A percentile compares a stretch with the other conserved stretches of the same genome.
These are phyloP conservation scores for Crucihimalaya himalaica DNA, from an alignment of 345 rosid genomes.

Conservation along the genomic window DNA sequence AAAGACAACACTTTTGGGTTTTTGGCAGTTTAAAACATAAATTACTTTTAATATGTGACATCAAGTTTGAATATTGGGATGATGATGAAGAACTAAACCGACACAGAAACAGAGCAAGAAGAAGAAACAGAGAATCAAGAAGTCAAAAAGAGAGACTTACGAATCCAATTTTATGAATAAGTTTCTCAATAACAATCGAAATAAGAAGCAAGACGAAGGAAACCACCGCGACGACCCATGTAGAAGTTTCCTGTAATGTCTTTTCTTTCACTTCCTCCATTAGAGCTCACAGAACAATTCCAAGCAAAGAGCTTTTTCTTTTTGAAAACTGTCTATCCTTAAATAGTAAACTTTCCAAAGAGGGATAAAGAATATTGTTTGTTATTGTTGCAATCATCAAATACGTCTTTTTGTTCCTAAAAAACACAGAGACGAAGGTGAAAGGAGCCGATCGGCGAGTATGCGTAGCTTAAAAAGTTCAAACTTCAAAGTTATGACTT, in stretches of 20 bases:
- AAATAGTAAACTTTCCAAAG: no score
- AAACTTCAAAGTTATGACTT: constrained; percentile 24
- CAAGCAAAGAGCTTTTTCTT: no score
- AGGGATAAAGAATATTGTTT: not conserved
- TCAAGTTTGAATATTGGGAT: not conserved
- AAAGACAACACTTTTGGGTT: not conserved
- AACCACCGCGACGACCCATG: constrained; percentile 87
- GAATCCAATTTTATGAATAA: constrained; percentile 47
- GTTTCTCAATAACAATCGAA: constrained; percentile 58
- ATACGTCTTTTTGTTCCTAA: not conserved
- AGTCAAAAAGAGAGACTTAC: constrained; percentile 25
- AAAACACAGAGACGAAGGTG: constrained; percentile 29
- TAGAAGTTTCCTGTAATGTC: constrained; percentile 60
- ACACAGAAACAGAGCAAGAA: not conserved
- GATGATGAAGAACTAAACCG: not conserved
- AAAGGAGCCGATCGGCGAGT: constrained; percentile 29
- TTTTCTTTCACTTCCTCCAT: constrained; percentile 38
- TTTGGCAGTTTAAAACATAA: not conserved
- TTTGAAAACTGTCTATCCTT: no score
- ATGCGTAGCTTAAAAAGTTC: constrained; percentile 20
- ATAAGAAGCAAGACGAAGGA: constrained; percentile 58
- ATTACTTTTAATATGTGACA: no score
- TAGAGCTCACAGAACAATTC: constrained; percentile 22
- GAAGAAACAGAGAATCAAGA: constrained; percentile 14
- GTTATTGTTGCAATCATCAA: not conserved